Percentiles rank a stretch among this genome's conserved stretches.
These are phyloP conservation scores for Picea mariana DNA, from an alignment of 83 land plant species.

Conservation along the genomic window DNA sequence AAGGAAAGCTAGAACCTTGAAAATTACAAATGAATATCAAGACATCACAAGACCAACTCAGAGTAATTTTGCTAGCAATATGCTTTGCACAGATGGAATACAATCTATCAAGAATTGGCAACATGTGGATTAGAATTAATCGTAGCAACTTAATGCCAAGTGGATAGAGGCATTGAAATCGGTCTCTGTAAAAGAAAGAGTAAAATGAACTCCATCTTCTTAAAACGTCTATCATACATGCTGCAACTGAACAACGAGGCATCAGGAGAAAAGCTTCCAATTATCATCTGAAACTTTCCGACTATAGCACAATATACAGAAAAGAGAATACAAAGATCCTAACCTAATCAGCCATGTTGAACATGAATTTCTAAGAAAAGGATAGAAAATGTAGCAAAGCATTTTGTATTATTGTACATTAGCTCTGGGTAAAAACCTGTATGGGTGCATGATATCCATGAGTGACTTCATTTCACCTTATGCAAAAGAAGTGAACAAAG, in stretches of 20 bases:
- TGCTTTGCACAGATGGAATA: not conserved
- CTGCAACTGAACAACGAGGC: not conserved
- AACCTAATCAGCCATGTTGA: not conserved
- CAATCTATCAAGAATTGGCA: not conserved
- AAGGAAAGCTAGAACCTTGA: not conserved
- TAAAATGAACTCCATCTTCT: too few species aligned
- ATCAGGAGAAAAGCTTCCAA: not conserved
- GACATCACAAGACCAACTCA: not conserved
- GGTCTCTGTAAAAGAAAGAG: not conserved
- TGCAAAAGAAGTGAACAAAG: not conserved
- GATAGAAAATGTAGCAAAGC: not conserved
- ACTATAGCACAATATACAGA: slow-evolving; percentile 12
- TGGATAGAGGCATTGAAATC: not conserved
- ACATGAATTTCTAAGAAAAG: slow-evolving; percentile 1
- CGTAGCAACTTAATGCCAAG: too few species aligned
- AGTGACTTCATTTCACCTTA: not conserved
- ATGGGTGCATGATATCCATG: not conserved
- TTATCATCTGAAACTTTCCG: not conserved
- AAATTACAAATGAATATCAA: not conserved
- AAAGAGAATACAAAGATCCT: not conserved
- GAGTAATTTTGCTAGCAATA: not conserved
- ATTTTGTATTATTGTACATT: slow-evolving; percentile 7
- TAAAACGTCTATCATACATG: too few species aligned
- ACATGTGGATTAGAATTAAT: too few species aligned
- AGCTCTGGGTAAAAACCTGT: not conserved